Base-by-base conservation (phyloP, 148 eudicot genomes). In the Vaccinium vitisidaea region DNA sequence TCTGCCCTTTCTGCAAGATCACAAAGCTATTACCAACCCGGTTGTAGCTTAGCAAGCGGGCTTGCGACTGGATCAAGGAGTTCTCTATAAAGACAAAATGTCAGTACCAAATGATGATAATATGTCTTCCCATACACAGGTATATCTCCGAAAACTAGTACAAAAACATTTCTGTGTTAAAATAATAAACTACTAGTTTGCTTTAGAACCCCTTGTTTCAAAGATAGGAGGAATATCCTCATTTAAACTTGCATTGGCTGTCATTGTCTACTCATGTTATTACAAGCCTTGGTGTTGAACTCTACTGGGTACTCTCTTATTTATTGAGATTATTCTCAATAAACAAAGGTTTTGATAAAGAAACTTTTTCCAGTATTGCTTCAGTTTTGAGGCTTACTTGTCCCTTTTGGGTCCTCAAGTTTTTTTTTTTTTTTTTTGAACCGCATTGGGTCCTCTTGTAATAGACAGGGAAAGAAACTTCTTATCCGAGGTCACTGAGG, bases 61-160 rank as follows among this genome's bases (percentile, higher is more conserved):
- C 18, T 63, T 32, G 27, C 7, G 63, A 54, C 56, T 46, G 65
- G 78, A 67, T 36, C 32, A 16, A 52, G 80, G n/a, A 77, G 39
- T 16, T 67, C 79, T 77, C 21, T 82, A 4, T n/a, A 16, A 36
- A 53, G 48, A 30, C 18, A 43, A 27, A 53, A 88, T 88, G 90
- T 85, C 90, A 21, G 75, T 55, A 13, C 80, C 84, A 48, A 80
- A 85, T 70, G 82, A 77, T 30, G 90, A 83, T 73, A 75, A 79
- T 13, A 12, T 56, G 25, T 79, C 87, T 67, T 65, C 87, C 80
- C 52, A 85, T 36, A 10, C 86, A 30, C 86, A 88, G 86, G 90
- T 84, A 43, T 49, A 19, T 43, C 18, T n/a, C 46, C 39, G 16
- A 36, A 4, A 14, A 5, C 56, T 74, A 19, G 11, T 63, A 19